Evolutionary conservation across 2,329 filamentous ascomycete genomes (phyloP).

Genomic region (Xylariaceae sp.): DNA sequence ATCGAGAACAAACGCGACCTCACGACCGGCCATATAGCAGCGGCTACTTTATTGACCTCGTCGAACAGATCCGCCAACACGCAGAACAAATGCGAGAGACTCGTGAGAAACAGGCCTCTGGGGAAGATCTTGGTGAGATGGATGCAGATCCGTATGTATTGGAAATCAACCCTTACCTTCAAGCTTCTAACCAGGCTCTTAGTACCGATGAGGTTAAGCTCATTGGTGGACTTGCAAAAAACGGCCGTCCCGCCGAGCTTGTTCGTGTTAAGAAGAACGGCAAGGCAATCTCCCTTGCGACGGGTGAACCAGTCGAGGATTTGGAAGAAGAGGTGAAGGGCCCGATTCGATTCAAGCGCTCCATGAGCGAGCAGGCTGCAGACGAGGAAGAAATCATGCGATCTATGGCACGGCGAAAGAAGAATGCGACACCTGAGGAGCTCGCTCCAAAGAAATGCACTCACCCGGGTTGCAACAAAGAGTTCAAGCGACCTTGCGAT

Average conservation of each 20-base stretch:
- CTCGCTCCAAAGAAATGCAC: constrained; percentile 80
- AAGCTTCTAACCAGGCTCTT: constrained; percentile 36
- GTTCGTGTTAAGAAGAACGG: constrained; percentile 83
- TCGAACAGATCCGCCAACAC: constrained; percentile 92
- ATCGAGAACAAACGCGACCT: constrained; percentile 84
- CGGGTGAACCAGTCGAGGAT: constrained; percentile 67
- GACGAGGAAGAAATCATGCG: constrained; percentile 85
- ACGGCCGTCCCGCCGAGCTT: constrained; percentile 83
- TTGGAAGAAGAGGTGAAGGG: constrained; percentile 55
- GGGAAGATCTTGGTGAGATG: constrained; percentile 60
- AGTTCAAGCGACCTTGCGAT: constrained; percentile 97
- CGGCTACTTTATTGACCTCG: constrained; percentile 95
- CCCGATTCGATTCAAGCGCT: constrained; percentile 67
- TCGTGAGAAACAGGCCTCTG: constrained; percentile 67
- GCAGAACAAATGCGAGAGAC: constrained; percentile 81
- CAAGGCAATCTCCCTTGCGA: constrained; percentile 78
- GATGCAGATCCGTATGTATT: constrained; percentile 63
- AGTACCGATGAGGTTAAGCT: constrained; percentile 76
- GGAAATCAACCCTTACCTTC: constrained; percentile 11
- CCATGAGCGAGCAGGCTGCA: constrained; percentile 71
- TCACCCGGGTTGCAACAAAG: constrained; percentile 79
- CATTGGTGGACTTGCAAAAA: constrained; percentile 80
- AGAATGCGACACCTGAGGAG: constrained; percentile 86
- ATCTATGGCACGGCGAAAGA: constrained; percentile 95
- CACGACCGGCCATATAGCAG: constrained; percentile 91